A percentile compares a stretch with the other conserved stretches of the same genome.
Conservation (phyloP, 345 rosid genomes). For the Mallotus nudiflorus region DNA sequence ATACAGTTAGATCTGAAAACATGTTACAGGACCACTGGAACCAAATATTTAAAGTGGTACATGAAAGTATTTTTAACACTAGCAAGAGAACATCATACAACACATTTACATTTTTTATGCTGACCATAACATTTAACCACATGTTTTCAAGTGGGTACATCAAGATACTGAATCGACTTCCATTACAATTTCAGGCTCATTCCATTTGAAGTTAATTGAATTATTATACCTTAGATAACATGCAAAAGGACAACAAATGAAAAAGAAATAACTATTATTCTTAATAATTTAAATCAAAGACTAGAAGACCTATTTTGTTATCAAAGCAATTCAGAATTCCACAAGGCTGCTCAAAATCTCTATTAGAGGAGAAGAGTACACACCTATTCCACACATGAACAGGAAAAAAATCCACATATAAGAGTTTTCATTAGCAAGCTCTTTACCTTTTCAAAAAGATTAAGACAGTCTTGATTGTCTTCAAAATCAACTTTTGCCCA, state of each 20-base stretch:
- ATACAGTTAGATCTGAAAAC: neutral
- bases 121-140: neutral
- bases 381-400: neutral
- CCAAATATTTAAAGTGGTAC: neutral
- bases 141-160: neutral
- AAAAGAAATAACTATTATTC: neutral
- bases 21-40: neutral
- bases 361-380: neutral
- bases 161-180: neutral
- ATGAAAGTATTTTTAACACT: neutral
- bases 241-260: neutral
- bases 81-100: neutral
- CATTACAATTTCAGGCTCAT: neutral
- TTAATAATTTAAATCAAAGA: neutral
- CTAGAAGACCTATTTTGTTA: neutral
- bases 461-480: constrained; percentile 96
- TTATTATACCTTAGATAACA: neutral
- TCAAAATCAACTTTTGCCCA: constrained; percentile 98
- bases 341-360: neutral
- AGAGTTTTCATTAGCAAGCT: neutral
- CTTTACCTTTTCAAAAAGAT: constrained; percentile 95
- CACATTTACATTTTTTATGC: neutral
- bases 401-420: neutral
- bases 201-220: neutral
- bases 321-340: neutral